phyloP scores from a whole-genome alignment of 2,329 filamentous ascomycete genomes.

The Hymenoscyphus fructigenus region DNA sequence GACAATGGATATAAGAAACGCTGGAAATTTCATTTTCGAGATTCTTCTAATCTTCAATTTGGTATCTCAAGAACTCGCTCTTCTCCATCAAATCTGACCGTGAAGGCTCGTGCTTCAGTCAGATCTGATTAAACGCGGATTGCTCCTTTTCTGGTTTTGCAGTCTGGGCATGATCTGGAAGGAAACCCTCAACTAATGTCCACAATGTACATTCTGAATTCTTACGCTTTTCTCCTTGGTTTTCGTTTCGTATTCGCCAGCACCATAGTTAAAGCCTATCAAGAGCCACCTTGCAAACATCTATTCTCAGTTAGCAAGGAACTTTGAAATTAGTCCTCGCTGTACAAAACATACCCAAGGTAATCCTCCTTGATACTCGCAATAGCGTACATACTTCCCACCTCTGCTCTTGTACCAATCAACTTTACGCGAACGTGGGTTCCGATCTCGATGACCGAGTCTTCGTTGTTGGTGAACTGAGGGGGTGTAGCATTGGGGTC shows the following conservation, averaged over 20 bases:
- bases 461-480: slow-evolving; percentile 92
- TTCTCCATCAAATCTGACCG: not conserved
- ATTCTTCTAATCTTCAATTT: slow-evolving; percentile 8
- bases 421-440: slow-evolving; percentile 94
- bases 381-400: slow-evolving; percentile 94
- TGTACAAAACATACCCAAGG: slow-evolving; percentile 54
- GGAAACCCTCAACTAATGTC: not conserved
- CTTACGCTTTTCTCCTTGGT: not conserved
- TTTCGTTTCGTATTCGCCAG: not conserved
- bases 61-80: slow-evolving; percentile 6
- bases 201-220: slow-evolving; percentile 2
- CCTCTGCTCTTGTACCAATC: slow-evolving; percentile 88
- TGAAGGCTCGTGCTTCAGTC: not conserved
- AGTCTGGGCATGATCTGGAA: not conserved
- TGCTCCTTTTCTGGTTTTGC: not conserved
- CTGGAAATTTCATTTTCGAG: not conserved
- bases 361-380: slow-evolving; percentile 92
- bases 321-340: not conserved
- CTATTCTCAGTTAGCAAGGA: not conserved
- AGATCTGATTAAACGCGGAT: not conserved
- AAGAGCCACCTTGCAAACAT: slow-evolving; percentile 3
- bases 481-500: slow-evolving; percentile 96
- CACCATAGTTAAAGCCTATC: not conserved
- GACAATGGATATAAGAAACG: not conserved
- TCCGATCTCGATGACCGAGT: slow-evolving; percentile 89